Conservation (phyloP, 148 eudicot genomes). For the Silene uniflora region DNA sequence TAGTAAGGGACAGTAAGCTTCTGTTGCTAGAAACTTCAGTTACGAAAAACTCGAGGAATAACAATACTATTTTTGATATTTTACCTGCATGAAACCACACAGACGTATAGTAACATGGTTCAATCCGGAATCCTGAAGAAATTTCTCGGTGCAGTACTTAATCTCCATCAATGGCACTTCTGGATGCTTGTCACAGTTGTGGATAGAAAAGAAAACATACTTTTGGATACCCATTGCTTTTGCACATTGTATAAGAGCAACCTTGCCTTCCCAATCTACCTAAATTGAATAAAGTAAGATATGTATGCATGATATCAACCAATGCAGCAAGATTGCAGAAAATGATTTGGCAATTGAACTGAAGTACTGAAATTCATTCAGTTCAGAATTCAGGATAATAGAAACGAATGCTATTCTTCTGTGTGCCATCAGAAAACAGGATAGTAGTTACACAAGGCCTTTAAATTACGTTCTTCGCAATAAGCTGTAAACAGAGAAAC, state of each 20-base stretch:
- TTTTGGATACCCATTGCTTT: constrained; percentile 99
- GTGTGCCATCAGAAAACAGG: background rate
- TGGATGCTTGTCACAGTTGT: constrained; percentile 99
- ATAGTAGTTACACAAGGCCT: background rate
- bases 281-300: constrained; percentile 36
- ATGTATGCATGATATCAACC: background rate
- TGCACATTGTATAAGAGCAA: constrained; percentile 99
- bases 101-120: constrained; percentile 75
- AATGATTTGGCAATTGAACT: background rate
- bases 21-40: background rate
- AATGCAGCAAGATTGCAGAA: background rate
- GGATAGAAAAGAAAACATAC: constrained; percentile 88
- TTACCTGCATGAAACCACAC: constrained; percentile 99
- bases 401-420: background rate
- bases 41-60: constrained; percentile 4
- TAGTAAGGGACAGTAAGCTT: background rate
- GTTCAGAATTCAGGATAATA: constrained; percentile 2
- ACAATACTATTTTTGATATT: constrained; percentile 20
- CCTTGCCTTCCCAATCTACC: constrained; percentile 99
- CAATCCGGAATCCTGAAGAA: constrained; percentile 79
- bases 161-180: constrained; percentile 99
- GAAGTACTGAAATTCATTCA: background rate
- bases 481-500: background rate
- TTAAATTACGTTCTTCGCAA: background rate
- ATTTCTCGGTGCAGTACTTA: constrained; percentile 97